Evolutionary conservation across 306 rosid genomes (phyloP).

Genomic region (peach (Prunus persica)): DNA sequence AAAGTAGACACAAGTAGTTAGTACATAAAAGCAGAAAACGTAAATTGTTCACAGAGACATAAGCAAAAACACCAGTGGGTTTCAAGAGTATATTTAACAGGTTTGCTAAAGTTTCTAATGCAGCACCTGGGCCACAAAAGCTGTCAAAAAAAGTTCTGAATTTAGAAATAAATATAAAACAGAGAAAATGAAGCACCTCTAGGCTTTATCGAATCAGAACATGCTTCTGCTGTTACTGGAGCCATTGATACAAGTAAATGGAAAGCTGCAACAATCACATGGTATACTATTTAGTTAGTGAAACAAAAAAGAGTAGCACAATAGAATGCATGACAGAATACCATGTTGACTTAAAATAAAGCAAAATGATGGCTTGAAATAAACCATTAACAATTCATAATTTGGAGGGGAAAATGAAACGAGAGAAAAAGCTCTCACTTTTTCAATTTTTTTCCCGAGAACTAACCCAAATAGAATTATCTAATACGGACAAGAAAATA

Average conservation of each 20-base stretch:
- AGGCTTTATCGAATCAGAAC: constrained; percentile 67
- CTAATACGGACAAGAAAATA: no score
- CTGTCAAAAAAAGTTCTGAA: background rate
- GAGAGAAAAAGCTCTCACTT: background rate
- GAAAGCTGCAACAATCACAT: constrained; percentile 35
- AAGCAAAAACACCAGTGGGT: background rate
- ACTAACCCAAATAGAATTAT: background rate
- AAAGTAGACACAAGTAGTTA: background rate
- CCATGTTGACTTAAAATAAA: background rate
- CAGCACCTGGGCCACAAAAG: background rate
- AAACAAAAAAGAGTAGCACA: background rate
- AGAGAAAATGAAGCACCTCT: constrained; percentile 54
- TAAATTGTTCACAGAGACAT: background rate
- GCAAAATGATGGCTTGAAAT: background rate
- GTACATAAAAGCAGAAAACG: background rate
- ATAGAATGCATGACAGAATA: background rate
- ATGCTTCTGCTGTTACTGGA: constrained; percentile 42
- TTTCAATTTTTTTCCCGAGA: background rate
- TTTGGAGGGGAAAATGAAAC: background rate
- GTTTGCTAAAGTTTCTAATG: background rate
- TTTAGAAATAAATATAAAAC: background rate
- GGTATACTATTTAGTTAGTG: background rate
- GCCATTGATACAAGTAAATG: constrained; percentile 52
- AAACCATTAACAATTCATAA: background rate
- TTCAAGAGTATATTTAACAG: background rate